Conservation (phyloP, 2,329 filamentous ascomycete genomes). For the Penicillium sp. region DNA sequence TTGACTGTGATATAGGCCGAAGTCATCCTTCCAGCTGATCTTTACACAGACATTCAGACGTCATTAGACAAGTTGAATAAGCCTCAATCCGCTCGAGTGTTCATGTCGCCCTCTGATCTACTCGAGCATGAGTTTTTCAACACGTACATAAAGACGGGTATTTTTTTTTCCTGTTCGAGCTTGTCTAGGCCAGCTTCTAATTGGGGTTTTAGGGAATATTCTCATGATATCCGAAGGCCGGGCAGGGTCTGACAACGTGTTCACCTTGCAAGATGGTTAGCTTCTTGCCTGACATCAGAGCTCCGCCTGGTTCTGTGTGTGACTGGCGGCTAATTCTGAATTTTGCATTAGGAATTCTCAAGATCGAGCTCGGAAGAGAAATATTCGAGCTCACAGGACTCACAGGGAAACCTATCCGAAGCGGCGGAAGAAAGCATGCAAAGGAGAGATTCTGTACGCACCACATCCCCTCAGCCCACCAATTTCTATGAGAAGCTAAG, state of each 20-base stretch:
- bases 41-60: constrained; percentile 57
- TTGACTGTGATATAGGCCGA: constrained; percentile 58
- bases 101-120: constrained; percentile 71
- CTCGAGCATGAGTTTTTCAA: constrained; percentile 76
- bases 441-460: constrained; percentile 74
- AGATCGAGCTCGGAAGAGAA: constrained; percentile 76
- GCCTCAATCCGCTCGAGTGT: constrained; percentile 65
- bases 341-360: constrained; percentile 61
- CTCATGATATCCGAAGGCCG: constrained; percentile 82
- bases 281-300: background rate
- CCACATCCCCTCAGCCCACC: background rate
- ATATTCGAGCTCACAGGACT: constrained; percentile 82
- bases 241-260: constrained; percentile 69
- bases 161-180: background rate
- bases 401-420: constrained; percentile 65
- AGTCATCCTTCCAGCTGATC: constrained; percentile 68
- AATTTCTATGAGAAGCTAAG: constrained; percentile 13
- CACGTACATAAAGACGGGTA: constrained; percentile 80
- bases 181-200: background rate
- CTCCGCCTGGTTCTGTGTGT: too few species aligned
- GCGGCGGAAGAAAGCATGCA: constrained; percentile 61
- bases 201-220: constrained; percentile 62
- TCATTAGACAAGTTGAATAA: constrained; percentile 51
- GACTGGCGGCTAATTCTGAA: constrained; percentile 1
- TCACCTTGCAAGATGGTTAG: constrained; percentile 68